Evolutionary conservation across 495 filamentous ascomycete genomes (phyloP), one percentile per base, ranked within the genome.

Genomic region (Durotheca rogersii): DNA sequence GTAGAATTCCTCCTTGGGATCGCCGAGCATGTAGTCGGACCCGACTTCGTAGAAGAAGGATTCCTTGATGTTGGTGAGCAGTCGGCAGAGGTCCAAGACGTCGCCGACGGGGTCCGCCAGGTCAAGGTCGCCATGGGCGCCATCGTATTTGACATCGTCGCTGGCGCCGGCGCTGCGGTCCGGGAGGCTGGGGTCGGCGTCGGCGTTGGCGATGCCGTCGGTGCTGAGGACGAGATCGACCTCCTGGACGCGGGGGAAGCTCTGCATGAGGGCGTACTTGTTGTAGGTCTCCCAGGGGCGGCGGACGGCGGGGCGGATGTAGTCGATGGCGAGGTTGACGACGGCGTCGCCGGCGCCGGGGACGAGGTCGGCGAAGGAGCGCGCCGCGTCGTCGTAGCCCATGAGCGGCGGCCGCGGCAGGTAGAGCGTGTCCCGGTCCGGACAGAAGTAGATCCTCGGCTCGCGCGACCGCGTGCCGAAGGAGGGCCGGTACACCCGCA

Each of bases 221-320:
- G 32, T 17, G 42, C 31, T 43, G 16, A 71, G 40, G 25, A 77
- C 73, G 12, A 77, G 31, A 25, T 65, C 63, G 14, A 72, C 60
- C 49, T 76, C 68, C 37, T 67, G 43, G 15, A 78, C 52, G 1
- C 60, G 39, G 1, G 62, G 66, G 35, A 78, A 78, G 33, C 64
- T 67, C 34, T 71, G 64, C 30, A 78, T 59, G 31, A 77, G 51
- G 27, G 61, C 62, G 35, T 73, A 70, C 60, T 80, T 78, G 60
- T 71, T 76, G 50, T 77, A 80, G 1, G 70, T 68, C 60, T 80
- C 76, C 76, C 76, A 80, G 17, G 73, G 74, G 30, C 74, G 56
- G 35, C 73, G 70, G 38, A 80, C 66, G 18, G 69, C 61, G 17
- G 67, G 61, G 16, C 58, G 60, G 20, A 80, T 73, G 31, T 76